Conservation (phyloP, 352 stramenopile species). For the Pythium monospermum region DNA sequence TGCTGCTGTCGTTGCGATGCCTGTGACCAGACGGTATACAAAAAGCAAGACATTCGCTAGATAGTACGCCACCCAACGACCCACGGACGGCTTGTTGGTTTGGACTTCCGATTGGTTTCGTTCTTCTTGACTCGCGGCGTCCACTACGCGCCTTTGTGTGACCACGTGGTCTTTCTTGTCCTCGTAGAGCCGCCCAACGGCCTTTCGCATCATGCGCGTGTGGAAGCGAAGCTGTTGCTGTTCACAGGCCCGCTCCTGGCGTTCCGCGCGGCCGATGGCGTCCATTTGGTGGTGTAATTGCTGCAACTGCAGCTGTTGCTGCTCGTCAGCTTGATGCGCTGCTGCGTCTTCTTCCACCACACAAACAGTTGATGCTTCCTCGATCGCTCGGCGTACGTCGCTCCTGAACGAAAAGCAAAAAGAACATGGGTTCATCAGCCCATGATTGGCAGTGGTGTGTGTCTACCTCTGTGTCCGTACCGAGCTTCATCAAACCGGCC, state of each 20-base stretch:
- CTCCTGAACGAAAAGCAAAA: conserved; percentile 22
- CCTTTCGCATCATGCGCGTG: conserved; percentile 73
- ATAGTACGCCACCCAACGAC: neutral
- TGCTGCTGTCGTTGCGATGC: too few relatives aligned
- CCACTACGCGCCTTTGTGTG: neutral
- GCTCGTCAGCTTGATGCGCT: neutral
- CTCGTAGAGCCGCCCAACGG: conserved; percentile 60
- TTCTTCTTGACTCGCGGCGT: conserved; percentile 1
- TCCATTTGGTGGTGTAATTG: conserved; percentile 42
- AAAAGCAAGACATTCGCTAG: neutral
- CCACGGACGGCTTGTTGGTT: neutral
- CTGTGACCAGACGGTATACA: conserved; percentile 6
- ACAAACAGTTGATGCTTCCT: too few relatives aligned
- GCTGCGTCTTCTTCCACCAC: neutral
- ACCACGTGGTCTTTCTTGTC: conserved; percentile 44
- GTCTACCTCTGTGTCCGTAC: conserved; percentile 19
- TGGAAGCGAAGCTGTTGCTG: conserved; percentile 44
- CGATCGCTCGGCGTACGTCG: conserved; percentile 34
- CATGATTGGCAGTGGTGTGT: neutral
- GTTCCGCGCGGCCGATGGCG: conserved; percentile 47
- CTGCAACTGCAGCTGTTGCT: conserved; percentile 1
- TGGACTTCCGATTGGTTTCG: neutral
- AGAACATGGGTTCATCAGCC: neutral
- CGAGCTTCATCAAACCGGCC: conserved; percentile 51
- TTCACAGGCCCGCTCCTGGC: conserved; percentile 26